Evolutionary conservation across 208 protist genomes (phyloP), one percentile per base, ranked within the genome.

Genomic region (Leishmania turanica): DNA sequence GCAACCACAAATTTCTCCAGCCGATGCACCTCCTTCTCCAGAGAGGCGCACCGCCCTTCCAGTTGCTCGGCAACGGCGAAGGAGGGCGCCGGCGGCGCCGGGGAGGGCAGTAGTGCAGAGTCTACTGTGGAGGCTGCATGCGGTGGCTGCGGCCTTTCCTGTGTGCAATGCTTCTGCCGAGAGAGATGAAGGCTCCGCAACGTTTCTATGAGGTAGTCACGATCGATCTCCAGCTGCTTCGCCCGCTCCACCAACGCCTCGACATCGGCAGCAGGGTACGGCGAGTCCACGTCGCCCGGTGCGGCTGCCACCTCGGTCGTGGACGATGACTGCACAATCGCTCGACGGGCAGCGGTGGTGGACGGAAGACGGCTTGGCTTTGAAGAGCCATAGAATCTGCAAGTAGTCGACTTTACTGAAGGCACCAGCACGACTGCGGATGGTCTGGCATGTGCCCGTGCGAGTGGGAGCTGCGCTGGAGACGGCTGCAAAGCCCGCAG

Each of bases 181-280:
- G 40, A 78, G 21, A 51, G 0, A 58, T 66, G 53, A 66, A 85
- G 76, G 53, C 45, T 70, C 49, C 60, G 62, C 64, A 82, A 24
- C 17, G 80, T 76, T 31, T 78, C 65, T 17, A 80, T 40, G 45
- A 87, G 83, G 78, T 76, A 77, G 27, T 77, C 56, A 34, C 83
- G 83, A 42, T 87, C 78, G 8, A 68, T 47, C 54, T 83, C 79
- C 17, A 87, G 69, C 51, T 83, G 73, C 54, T 68, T 62, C 6
- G 83, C 77, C 7, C 64, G 79, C 68, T 60, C 60, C n/a, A 87
- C 83, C 24, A 87, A 77, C 4, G 83, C 83, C 13, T 87, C 83
- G 15, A 87, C 83, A 68, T 87, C 78, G 21, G 77, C 78, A 21
- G 17, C 60, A 2, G 78, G 78, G 47, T 87, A 87, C 3, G 83